Percentiles rank a stretch among this genome's conserved stretches.
Evolutionary conservation across 179 eudicot genomes (phyloP).

Genomic region (Pouteria campechiana): DNA sequence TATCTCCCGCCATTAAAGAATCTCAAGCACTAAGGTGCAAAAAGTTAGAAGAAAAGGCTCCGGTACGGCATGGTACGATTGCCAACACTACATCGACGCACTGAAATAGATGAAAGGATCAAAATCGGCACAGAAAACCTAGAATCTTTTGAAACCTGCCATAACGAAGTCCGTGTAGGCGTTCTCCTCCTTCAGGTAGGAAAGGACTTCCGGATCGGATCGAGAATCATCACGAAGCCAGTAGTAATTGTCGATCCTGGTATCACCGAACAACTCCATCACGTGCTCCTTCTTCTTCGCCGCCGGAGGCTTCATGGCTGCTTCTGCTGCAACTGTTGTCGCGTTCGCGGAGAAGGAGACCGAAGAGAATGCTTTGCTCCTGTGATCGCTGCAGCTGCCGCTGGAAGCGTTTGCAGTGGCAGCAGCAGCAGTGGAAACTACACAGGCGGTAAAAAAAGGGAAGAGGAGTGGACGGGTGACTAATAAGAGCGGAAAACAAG

Average conservation of each 20-base stretch:
- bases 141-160: slow-evolving; percentile 53
- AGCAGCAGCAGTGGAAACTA: neutral
- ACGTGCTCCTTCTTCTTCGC: slow-evolving; percentile 59
- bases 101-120: neutral
- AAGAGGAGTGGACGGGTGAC: neutral
- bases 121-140: neutral
- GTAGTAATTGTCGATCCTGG: slow-evolving; percentile 68
- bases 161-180: slow-evolving; percentile 44
- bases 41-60: neutral
- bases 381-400: neutral
- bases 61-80: neutral
- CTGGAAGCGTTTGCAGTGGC: neutral
- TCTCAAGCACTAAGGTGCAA: no score
- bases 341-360: neutral
- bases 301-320: slow-evolving; percentile 19
- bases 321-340: neutral
- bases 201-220: slow-evolving; percentile 45
- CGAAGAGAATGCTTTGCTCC: neutral
- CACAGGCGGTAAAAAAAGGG: neutral
- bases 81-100: neutral
- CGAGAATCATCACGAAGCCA: slow-evolving; percentile 91
- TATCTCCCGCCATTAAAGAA: no score
- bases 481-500: neutral
- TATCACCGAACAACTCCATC: slow-evolving; percentile 79
- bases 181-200: slow-evolving; percentile 56